These are phyloP conservation scores for Ceratocystis eucalypticola DNA, from an alignment of 2,329 filamentous ascomycete species.

Conservation along the genomic window DNA sequence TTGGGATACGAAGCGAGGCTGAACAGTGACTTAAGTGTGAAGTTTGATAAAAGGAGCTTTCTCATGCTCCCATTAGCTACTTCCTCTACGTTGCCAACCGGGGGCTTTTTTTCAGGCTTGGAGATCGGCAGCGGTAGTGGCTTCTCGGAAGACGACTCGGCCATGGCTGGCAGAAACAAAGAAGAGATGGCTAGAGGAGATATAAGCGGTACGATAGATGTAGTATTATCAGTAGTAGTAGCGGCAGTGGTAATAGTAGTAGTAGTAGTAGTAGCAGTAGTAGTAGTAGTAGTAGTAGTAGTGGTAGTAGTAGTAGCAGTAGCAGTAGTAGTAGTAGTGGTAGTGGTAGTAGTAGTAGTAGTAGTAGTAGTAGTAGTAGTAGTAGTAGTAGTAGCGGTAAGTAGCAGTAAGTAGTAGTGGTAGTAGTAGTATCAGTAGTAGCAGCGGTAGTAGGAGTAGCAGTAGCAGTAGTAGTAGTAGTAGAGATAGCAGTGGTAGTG, in stretches of 20 bases:
- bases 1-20: constrained; percentile 45
- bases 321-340: background rate
- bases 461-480: background rate
- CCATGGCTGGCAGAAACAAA: background rate
- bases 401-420: background rate
- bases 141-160: background rate
- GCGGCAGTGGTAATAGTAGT: too few relatives aligned
- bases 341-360: background rate
- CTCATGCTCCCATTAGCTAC: background rate
- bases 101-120: background rate
- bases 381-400: background rate
- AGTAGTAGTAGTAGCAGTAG: too few relatives aligned
- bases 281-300: too few relatives aligned
- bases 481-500: background rate
- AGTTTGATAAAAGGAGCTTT: constrained; percentile 10
- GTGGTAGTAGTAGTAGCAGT: too few relatives aligned
- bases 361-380: background rate
- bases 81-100: background rate
- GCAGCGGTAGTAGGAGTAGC: background rate
- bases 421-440: background rate
- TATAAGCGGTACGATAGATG: background rate
- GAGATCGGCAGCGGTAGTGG: background rate
- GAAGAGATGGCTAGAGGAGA: background rate
- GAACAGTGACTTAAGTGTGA: constrained; percentile 35
- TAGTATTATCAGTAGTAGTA: too few relatives aligned